Evolutionary conservation across 2,329 filamentous ascomycete genomes (phyloP).

Genomic region (Phoma sp.): DNA sequence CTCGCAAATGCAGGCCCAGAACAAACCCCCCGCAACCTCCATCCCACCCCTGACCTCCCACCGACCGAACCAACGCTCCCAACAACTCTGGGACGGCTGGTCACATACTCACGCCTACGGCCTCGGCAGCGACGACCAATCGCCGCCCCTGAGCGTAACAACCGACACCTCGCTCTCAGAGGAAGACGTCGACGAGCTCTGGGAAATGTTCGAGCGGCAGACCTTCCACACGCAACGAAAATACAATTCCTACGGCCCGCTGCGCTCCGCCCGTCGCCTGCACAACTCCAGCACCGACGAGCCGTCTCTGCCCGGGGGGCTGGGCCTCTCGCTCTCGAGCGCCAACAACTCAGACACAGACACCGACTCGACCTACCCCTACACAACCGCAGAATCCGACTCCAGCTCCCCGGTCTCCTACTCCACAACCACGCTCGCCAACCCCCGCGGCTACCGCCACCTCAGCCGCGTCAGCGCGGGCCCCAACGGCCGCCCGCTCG

Average conservation of each 20-base stretch:
- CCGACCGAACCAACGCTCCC: constrained; percentile 34
- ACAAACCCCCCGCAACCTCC: constrained; percentile 31
- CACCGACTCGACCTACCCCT: constrained; percentile 25
- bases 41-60: constrained; percentile 26
- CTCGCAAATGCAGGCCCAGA: constrained; percentile 39
- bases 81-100: constrained; percentile 44
- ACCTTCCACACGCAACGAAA: constrained; percentile 22
- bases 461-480: constrained; percentile 35
- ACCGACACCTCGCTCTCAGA: constrained; percentile 42
- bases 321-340: constrained; percentile 6
- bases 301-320: constrained; percentile 6
- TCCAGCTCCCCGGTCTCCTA: constrained; percentile 12
- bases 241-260: constrained; percentile 18
- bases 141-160: constrained; percentile 38
- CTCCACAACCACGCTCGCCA: background rate
- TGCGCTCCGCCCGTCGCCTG: constrained; percentile 23
- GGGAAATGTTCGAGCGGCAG: constrained; percentile 39
- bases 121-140: constrained; percentile 39
- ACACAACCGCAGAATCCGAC: constrained; percentile 21
- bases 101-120: constrained; percentile 41
- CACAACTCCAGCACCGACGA: constrained; percentile 22
- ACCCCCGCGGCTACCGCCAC: constrained; percentile 14
- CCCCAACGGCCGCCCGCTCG: constrained; percentile 39
- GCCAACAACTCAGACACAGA: constrained; percentile 29
- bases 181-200: constrained; percentile 45